phyloP scores from a whole-genome alignment of 83 land plant species.

The Picea mariana region DNA sequence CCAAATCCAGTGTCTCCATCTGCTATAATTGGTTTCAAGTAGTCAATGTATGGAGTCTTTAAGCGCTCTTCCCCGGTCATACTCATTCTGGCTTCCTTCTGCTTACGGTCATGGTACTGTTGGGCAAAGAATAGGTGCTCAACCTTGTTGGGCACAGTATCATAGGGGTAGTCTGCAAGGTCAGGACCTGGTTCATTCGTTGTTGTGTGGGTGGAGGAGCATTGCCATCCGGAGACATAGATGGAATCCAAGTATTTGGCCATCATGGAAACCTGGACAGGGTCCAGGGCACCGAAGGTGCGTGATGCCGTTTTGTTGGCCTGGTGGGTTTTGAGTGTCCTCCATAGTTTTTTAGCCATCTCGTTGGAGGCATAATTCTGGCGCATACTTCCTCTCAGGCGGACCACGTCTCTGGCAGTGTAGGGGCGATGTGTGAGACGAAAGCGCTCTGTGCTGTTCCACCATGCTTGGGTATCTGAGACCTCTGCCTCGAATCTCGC shows the following conservation, averaged over 20 bases:
- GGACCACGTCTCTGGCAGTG: slow-evolving; percentile 75
- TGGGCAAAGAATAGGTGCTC: slow-evolving; percentile 93
- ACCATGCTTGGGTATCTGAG: slow-evolving; percentile 86
- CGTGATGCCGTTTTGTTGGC: slow-evolving; percentile 81
- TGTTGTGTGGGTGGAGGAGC: slow-evolving; percentile 89
- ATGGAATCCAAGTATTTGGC: slow-evolving; percentile 86
- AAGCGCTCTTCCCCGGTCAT: slow-evolving; percentile 60
- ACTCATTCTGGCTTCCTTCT: slow-evolving; percentile 74
- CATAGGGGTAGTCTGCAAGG: slow-evolving; percentile 95
- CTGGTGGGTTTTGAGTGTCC: slow-evolving; percentile 77
- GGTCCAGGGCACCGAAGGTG: slow-evolving; percentile 92
- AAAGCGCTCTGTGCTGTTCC: slow-evolving; percentile 89
- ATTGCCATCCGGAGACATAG: slow-evolving; percentile 98
- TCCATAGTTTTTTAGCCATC: slow-evolving; percentile 89
- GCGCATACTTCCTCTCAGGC: slow-evolving; percentile 72
- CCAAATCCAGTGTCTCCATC: slow-evolving; percentile 96
- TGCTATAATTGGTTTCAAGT: slow-evolving; percentile 82
- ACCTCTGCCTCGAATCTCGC: slow-evolving; percentile 78
- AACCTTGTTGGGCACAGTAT: slow-evolving; percentile 95
- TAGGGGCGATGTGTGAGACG: slow-evolving; percentile 75
- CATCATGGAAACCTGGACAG: slow-evolving; percentile 95
- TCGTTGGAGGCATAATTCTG: slow-evolving; percentile 74
- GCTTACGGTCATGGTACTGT: slow-evolving; percentile 89
- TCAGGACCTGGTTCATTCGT: slow-evolving; percentile 96
- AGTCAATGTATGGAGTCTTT: slow-evolving; percentile 73